phyloP scores from a whole-genome alignment of 345 rosid species.

The Corchorus olitorius region DNA sequence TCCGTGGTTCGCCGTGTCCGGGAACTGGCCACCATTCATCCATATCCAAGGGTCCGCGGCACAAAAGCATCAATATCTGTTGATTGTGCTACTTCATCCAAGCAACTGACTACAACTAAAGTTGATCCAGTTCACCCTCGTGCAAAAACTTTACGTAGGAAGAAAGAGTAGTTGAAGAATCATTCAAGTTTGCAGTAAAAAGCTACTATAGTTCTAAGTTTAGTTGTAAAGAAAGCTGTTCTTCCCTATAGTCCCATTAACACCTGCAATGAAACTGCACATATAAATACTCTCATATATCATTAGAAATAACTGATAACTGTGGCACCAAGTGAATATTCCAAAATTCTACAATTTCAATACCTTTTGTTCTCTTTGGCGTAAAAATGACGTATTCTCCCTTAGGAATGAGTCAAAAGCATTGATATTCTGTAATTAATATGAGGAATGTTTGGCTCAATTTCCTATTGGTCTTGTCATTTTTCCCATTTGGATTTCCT shows the following conservation, averaged over 20 bases:
- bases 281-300: slow-evolving; percentile 21
- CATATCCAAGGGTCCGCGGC: slow-evolving; percentile 56
- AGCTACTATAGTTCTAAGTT: slow-evolving; percentile 16
- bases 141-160: slow-evolving; percentile 38
- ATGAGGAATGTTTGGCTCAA: too few relatives aligned
- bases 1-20: slow-evolving; percentile 52
- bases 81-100: slow-evolving; percentile 17
- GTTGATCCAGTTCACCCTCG: slow-evolving; percentile 29
- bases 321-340: slow-evolving; percentile 23
- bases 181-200: slow-evolving; percentile 21
- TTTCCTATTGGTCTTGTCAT: too few relatives aligned
- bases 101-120: slow-evolving; percentile 23
- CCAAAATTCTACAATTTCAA: slow-evolving; percentile 20
- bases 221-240: slow-evolving; percentile 30
- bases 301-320: slow-evolving; percentile 23
- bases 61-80: slow-evolving; percentile 23
- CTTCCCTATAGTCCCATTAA: neutral
- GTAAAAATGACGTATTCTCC: too few relatives aligned
- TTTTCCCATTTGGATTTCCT: too few relatives aligned
- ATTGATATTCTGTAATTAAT: too few relatives aligned
- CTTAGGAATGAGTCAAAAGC: too few relatives aligned
- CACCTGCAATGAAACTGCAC: slow-evolving; percentile 19
- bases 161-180: slow-evolving; percentile 30
- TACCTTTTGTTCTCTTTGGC: slow-evolving; percentile 6
- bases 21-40: slow-evolving; percentile 75